Conservation (phyloP, 371 early-diverging fungal species). For the Apophysomyces ossiformis region DNA sequence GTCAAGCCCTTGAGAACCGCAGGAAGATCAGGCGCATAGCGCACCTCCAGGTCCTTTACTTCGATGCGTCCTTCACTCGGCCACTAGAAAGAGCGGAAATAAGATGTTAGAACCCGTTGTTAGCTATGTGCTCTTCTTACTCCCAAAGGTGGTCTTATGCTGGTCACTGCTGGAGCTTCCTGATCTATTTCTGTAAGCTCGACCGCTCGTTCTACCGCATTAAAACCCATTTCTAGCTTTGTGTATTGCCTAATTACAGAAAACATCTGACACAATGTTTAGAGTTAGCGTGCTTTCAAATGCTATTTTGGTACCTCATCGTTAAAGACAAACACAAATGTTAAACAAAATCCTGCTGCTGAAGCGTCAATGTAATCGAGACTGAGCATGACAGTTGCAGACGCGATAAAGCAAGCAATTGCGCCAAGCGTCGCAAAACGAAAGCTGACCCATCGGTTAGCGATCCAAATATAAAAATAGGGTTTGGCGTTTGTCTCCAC, state of each 20-base stretch:
- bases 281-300: too few relatives aligned
- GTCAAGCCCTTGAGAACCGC: conserved; percentile 59
- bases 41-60: conserved; percentile 55
- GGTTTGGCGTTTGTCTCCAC: conserved; percentile 72
- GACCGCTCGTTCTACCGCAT: conserved; percentile 83
- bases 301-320: conserved; percentile 41
- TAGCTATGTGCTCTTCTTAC: background rate
- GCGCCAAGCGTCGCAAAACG: conserved; percentile 74
- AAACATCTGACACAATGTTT: conserved; percentile 46
- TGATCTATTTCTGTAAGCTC: conserved; percentile 81
- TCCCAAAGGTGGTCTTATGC: conserved; percentile 48
- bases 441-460: conserved; percentile 84
- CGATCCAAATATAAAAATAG: conserved; percentile 74
- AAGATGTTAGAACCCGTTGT: background rate
- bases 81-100: background rate
- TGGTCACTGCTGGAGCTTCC: conserved; percentile 69
- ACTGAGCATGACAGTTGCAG: conserved; percentile 50
- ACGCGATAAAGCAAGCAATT: conserved; percentile 62
- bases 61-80: conserved; percentile 53
- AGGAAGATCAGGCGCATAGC: conserved; percentile 61
- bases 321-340: conserved; percentile 75
- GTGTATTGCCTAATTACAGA: conserved; percentile 76
- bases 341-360: conserved; percentile 77
- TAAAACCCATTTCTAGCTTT: conserved; percentile 81
- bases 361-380: conserved; percentile 63